Evolutionary conservation across 2,329 filamentous ascomycete species (phyloP).

Genomic region (Aspergillus sp.): DNA sequence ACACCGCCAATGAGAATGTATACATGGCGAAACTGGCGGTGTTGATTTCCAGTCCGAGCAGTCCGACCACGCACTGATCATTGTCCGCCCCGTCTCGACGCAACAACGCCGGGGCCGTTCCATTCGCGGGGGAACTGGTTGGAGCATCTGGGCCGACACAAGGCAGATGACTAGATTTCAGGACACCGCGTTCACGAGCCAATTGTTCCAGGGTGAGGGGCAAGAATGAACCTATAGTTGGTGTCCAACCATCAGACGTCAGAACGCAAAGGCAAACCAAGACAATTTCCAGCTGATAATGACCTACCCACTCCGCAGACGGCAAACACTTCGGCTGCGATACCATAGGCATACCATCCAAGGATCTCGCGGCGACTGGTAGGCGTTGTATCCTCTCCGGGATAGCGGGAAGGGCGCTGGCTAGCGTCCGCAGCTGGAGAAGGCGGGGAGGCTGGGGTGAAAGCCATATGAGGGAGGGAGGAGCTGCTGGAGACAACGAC

Average conservation of each 20-base stretch:
- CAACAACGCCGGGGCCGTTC: conserved; percentile 11
- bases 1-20: conserved; percentile 84
- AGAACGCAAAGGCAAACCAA: background rate
- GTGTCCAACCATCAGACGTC: background rate
- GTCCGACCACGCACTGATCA: conserved; percentile 32
- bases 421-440: conserved; percentile 21
- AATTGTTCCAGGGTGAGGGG: conserved; percentile 88
- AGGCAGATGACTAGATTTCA: conserved; percentile 49
- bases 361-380: conserved; percentile 78
- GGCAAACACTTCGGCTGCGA: conserved; percentile 93
- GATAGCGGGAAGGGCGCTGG: conserved; percentile 57
- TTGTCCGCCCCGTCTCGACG: conserved; percentile 21
- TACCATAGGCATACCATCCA: conserved; percentile 91
- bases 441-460: conserved; percentile 2
- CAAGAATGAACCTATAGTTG: conserved; percentile 72
- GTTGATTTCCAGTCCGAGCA: conserved; percentile 33
- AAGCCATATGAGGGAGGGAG: background rate
- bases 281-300: background rate
- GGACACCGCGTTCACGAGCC: conserved; percentile 86
- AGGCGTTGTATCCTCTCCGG: conserved; percentile 78
- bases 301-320: conserved; percentile 70
- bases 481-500: background rate
- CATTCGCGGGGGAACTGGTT: conserved; percentile 14
- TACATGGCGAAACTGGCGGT: conserved; percentile 48
- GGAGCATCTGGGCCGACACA: conserved; percentile 29